These are phyloP conservation scores for Nitzschia sp. DNA, from an alignment of 108 stramenopile species.

Conservation along the genomic window DNA sequence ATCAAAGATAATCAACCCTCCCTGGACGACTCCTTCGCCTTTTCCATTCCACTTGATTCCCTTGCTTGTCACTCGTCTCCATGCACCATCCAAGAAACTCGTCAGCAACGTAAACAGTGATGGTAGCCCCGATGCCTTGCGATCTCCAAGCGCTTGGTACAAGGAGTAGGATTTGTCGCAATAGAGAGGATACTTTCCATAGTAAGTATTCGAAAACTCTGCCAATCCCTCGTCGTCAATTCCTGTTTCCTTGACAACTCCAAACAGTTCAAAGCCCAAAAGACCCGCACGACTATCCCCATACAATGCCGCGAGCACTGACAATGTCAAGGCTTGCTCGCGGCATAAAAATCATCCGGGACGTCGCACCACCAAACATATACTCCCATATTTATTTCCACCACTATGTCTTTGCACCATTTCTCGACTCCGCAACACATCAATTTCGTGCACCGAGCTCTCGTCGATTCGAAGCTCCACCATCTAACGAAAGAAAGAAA, in stretches of 20 bases:
- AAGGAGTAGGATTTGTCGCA: slow-evolving; percentile 57
- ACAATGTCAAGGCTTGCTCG: slow-evolving; percentile 75
- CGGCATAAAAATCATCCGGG: slow-evolving; percentile 89
- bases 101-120: slow-evolving; percentile 31
- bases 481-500: not conserved
- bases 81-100: slow-evolving; percentile 7
- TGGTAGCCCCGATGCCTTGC: slow-evolving; percentile 26
- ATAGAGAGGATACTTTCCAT: slow-evolving; percentile 57
- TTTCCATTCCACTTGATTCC: slow-evolving; percentile 67
- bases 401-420: slow-evolving; percentile 17
- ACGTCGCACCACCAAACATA: slow-evolving; percentile 61
- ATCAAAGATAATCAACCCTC: slow-evolving; percentile 79
- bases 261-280: slow-evolving; percentile 56
- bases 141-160: slow-evolving; percentile 69
- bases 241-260: slow-evolving; percentile 78
- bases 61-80: slow-evolving; percentile 54
- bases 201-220: slow-evolving; percentile 64
- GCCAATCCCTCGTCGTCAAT: slow-evolving; percentile 76
- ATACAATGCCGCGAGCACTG: slow-evolving; percentile 48
- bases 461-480: slow-evolving; percentile 2
- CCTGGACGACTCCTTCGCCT: slow-evolving; percentile 80
- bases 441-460: not conserved
- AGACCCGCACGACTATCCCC: slow-evolving; percentile 1
- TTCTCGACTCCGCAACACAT: slow-evolving; percentile 19
- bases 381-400: slow-evolving; percentile 12